Base-by-base conservation (phyloP, 768 basidiomycete genomes). In the Lactarius evosmus region DNA sequence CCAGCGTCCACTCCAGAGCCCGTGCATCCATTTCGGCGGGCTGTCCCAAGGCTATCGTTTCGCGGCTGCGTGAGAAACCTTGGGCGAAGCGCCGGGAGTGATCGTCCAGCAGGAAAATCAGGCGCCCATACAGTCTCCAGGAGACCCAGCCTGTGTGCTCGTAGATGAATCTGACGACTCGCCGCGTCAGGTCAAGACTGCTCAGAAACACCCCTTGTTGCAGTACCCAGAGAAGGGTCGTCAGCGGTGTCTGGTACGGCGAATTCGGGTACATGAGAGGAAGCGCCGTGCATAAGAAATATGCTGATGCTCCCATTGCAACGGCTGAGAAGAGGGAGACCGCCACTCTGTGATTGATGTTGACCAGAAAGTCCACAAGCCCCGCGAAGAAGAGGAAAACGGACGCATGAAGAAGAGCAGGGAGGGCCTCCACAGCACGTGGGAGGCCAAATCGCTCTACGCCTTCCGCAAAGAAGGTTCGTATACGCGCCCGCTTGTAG, bases 381-480 rank as follows among this genome's bases (percentile, higher is more conserved):
- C 68, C 67, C 3, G 59, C 62, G 40, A 69, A 61, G 64, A 69
- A 69, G 34, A 69, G 56, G 55, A 68, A 68, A 4, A 68, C 40
- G 6, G 67, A 62, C 12, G 53, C n/a, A 9, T 67, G 67, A 12
- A 68, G 62, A 53, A 68, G 58, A 7, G 61, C 60, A 5, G 67
- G 66, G 22, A 67, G 62, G 11, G 54, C 66, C 11, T 68, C 66
- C 27, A 68, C 67, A 4, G 62, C 66, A 49, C n/a, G 38, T 30
- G 62, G 58, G 49, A 66, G 61, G 38, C 67, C 44, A 5, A 62
- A 68, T n/a, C 29, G 49, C 17, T 68, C 66, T 16, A 68, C 55
- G 6, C 66, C 66, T 41, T 68, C 57, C 2, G 58, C 62, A 9
- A 67, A 60, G 36, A 68, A 67, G 17, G 67, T 19, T 14, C 67